A percentile compares a stretch with the other conserved stretches of the same genome.
These are phyloP conservation scores for Fusarium sp. DNA, from an alignment of 2,329 filamentous ascomycete species.

Conservation along the genomic window DNA sequence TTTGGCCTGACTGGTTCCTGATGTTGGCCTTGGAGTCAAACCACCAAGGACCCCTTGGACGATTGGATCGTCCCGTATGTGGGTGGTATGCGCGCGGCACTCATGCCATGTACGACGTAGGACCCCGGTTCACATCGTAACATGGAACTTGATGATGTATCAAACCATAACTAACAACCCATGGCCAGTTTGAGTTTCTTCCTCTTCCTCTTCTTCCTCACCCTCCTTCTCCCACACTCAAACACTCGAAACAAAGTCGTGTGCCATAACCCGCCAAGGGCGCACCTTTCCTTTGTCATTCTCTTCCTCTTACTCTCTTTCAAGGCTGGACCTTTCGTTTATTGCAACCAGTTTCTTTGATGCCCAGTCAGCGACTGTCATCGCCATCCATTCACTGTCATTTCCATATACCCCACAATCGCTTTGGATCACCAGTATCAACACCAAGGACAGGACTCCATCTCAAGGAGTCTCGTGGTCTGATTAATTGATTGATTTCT, in stretches of 20 bases:
- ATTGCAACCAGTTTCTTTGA: conserved; percentile 31
- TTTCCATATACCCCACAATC: conserved; percentile 25
- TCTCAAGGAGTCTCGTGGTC: conserved; percentile 8
- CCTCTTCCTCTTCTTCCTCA: conserved; percentile 15
- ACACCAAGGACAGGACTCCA: conserved; percentile 6
- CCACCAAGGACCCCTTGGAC: conserved; percentile 28
- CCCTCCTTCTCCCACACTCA: conserved; percentile 32
- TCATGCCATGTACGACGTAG: conserved; percentile 5
- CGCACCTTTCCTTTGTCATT: conserved; percentile 30
- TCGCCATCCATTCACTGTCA: conserved; percentile 21
- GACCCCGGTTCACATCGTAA: conserved; percentile 27
- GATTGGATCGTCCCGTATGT: conserved; percentile 24
- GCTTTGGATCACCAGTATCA: conserved; percentile 14
- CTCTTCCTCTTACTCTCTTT: conserved; percentile 33
- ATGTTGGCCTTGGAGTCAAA: conserved; percentile 21
- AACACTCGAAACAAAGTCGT: conserved; percentile 18
- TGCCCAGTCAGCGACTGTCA: conserved; percentile 40
- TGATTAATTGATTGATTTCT: conserved; percentile 12
- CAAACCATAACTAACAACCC: conserved; percentile 24
- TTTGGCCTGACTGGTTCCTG: conserved; percentile 18
- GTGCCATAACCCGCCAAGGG: conserved; percentile 36
- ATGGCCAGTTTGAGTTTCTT: conserved; percentile 14
- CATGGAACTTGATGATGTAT: conserved; percentile 36
- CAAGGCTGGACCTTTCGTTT: conserved; percentile 44
- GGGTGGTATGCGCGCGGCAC: conserved; percentile 13